Percentiles rank a stretch among this genome's conserved stretches.
These are phyloP conservation scores for Solanum hybrid DNA, from an alignment of 305 asterid species.

Conservation along the genomic window DNA sequence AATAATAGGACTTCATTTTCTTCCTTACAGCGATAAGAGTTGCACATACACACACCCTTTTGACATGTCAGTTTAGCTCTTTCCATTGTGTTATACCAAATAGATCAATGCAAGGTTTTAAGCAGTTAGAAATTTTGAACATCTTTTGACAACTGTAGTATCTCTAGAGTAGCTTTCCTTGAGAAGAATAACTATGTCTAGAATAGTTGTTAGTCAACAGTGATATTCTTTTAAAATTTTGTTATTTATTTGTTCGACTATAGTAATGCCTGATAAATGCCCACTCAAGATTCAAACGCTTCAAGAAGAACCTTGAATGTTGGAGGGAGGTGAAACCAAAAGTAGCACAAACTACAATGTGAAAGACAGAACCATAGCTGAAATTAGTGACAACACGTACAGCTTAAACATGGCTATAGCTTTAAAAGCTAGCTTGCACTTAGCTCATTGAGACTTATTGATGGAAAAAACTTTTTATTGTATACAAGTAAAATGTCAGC, in stretches of 20 bases:
- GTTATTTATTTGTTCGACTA: not conserved
- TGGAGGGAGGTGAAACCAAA: constrained; percentile 1
- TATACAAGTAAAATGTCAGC: not conserved
- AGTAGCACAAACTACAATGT: not conserved
- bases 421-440: not conserved
- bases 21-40: not conserved
- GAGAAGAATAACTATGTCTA: not conserved
- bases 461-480: not conserved
- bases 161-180: not conserved
- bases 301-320: not conserved
- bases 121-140: not conserved
- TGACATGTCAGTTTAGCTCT: not conserved
- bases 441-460: not conserved
- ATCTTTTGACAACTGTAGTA: not conserved
- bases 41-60: not conserved
- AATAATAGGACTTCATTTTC: constrained; percentile 3
- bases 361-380: not conserved
- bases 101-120: not conserved
- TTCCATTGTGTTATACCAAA: not conserved
- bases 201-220: not conserved
- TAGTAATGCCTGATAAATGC: not conserved
- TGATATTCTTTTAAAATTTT: not conserved
- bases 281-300: not conserved
- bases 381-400: not conserved
- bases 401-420: not conserved